These are phyloP conservation scores for Kuraishia piskuri DNA, from an alignment of 805 yeast species.

Conservation along the genomic window DNA sequence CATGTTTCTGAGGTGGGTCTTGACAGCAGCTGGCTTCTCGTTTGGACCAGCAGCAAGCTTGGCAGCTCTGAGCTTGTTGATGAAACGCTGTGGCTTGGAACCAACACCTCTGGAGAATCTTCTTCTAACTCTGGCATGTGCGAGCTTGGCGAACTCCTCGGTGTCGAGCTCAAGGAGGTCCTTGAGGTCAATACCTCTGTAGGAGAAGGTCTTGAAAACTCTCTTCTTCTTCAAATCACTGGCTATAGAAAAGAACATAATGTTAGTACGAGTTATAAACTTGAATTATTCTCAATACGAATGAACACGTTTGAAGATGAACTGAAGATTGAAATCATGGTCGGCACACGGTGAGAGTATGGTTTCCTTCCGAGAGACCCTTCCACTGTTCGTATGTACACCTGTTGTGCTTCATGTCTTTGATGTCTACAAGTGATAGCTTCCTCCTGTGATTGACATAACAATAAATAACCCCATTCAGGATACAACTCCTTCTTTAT, in stretches of 20 bases:
- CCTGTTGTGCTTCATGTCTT: too few species aligned
- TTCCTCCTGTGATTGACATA: too few species aligned
- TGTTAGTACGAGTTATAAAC: slow-evolving; percentile 15
- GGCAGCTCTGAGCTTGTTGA: slow-evolving; percentile 97
- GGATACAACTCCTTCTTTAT: too few species aligned
- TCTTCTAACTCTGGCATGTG: slow-evolving; percentile 99
- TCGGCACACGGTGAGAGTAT: too few species aligned
- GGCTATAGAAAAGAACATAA: not conserved
- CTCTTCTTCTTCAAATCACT: slow-evolving; percentile 66
- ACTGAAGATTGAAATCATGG: too few species aligned
- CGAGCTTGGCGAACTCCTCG: slow-evolving; percentile 94
- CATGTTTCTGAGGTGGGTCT: slow-evolving; percentile 99
- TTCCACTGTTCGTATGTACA: too few species aligned
- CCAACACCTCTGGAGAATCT: slow-evolving; percentile 97
- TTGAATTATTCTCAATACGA: too few species aligned
- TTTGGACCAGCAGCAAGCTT: slow-evolving; percentile 81
- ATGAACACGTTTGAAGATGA: too few species aligned
- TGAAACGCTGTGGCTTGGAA: slow-evolving; percentile 89
- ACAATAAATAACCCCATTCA: too few species aligned
- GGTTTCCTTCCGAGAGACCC: too few species aligned
- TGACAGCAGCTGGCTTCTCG: slow-evolving; percentile 96
- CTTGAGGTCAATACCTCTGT: slow-evolving; percentile 97
- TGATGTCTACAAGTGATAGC: too few species aligned
- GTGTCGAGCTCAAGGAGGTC: slow-evolving; percentile 89
- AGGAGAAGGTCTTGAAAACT: slow-evolving; percentile 92